Percentiles rank a stretch among this genome's conserved stretches.
Conservation (phyloP, 768 basidiomycete genomes). For the Lyophyllum decastes region DNA sequence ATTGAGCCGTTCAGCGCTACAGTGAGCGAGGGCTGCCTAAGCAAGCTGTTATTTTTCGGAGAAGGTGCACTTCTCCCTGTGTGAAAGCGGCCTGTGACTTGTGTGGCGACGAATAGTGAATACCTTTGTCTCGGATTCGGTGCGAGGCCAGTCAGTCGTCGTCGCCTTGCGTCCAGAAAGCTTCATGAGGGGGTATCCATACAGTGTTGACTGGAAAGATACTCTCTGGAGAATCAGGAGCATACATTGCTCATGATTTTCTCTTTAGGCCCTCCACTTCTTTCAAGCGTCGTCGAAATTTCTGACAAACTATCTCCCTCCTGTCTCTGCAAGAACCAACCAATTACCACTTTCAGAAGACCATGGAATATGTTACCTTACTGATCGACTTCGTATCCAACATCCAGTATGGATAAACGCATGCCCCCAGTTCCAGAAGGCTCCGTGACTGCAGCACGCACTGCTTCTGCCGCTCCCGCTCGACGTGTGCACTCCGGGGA, state of each 20-base stretch:
- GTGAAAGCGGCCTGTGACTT: neutral
- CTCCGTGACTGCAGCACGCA: no score
- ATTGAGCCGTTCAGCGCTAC: constrained; percentile 48
- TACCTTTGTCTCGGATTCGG: no score
- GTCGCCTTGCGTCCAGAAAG: constrained; percentile 6
- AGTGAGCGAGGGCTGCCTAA: constrained; percentile 45
- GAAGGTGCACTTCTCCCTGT: constrained; percentile 35
- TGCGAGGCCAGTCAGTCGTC: constrained; percentile 2
- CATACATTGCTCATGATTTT: constrained; percentile 20
- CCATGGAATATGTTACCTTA: constrained; percentile 28
- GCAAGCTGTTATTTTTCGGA: constrained; percentile 54
- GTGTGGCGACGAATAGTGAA: no score
- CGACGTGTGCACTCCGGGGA: no score
- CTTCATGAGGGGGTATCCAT: constrained; percentile 8
- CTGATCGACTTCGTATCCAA: constrained; percentile 58
- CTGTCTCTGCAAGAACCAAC: constrained; percentile 30
- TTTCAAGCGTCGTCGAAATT: constrained; percentile 27
- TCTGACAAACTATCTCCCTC: constrained; percentile 36
- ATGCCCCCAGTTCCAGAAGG: no score
- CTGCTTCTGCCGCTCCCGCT: no score
- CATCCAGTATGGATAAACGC: no score
- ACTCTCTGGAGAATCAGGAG: neutral
- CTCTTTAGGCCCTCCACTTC: constrained; percentile 17
- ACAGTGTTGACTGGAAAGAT: neutral
- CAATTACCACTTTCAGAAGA: neutral